phyloP scores from a whole-genome alignment of 1,284 basidiomycete species.

The Macrocybe sp. region DNA sequence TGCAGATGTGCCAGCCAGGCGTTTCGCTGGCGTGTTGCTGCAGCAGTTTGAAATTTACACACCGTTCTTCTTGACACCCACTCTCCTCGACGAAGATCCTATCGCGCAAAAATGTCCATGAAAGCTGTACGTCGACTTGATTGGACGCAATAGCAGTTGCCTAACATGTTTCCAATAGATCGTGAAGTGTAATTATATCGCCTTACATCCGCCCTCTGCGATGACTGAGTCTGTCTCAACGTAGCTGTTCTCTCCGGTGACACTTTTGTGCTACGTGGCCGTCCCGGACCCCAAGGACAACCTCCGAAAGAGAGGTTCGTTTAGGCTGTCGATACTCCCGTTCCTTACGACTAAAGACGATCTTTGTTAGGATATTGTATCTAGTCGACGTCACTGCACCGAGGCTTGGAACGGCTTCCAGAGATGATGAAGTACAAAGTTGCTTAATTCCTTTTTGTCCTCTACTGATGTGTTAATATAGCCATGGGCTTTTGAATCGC shows the following conservation, averaged over 20 bases:
- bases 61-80: too few relatives aligned
- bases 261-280: constrained; percentile 77
- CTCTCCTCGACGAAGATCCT: background rate
- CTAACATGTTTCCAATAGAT: constrained; percentile 34
- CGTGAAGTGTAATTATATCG: constrained; percentile 56
- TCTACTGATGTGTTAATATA: constrained; percentile 25
- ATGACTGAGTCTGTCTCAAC: constrained; percentile 17
- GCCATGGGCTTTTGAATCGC: constrained; percentile 90
- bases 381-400: constrained; percentile 83
- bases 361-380: constrained; percentile 65
- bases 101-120: constrained; percentile 45
- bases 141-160: background rate
- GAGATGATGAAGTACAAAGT: constrained; percentile 78
- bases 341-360: constrained; percentile 10
- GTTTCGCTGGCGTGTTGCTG: too few relatives aligned
- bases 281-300: constrained; percentile 75
- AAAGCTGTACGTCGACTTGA: constrained; percentile 53
- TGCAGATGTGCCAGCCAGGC: too few relatives aligned
- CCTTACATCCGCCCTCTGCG: constrained; percentile 1
- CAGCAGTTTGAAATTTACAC: too few relatives aligned
- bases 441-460: background rate
- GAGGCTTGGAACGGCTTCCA: constrained; percentile 69
- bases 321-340: constrained; percentile 2
- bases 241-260: constrained; percentile 87
- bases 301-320: constrained; percentile 81